Conservation (phyloP, 805 yeast genomes). For the Lachancea nothofagi region DNA sequence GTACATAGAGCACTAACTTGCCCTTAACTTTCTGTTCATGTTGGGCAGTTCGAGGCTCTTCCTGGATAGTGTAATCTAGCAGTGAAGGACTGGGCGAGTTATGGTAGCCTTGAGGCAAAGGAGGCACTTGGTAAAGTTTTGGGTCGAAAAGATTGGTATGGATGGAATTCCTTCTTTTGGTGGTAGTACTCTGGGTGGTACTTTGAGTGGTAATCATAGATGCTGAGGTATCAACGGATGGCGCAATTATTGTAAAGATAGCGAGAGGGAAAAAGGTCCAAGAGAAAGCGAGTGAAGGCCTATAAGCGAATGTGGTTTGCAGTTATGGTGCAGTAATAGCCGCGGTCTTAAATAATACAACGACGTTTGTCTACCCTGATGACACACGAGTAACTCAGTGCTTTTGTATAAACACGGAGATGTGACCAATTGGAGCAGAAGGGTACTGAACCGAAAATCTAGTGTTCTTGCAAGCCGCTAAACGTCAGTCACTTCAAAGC, state of each 20-base stretch:
- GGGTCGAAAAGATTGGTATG: slow-evolving; percentile 22
- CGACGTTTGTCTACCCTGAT: too few relatives aligned
- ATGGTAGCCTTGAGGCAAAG: slow-evolving; percentile 12
- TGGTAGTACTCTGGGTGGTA: slow-evolving; percentile 10
- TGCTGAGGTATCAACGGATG: too few relatives aligned
- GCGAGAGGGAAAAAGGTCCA: slow-evolving; percentile 1
- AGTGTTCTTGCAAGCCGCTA: too few relatives aligned
- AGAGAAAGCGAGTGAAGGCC: neutral
- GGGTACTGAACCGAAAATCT: too few relatives aligned
- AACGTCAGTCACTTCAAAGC: too few relatives aligned
- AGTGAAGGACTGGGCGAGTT: neutral
- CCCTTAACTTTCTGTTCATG: slow-evolving; percentile 2
- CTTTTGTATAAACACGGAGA: too few relatives aligned
- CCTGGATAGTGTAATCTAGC: neutral
- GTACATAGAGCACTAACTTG: slow-evolving; percentile 13
- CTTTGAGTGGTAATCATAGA: slow-evolving; percentile 20
- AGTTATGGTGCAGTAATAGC: too few relatives aligned
- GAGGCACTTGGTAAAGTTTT: slow-evolving; percentile 15
- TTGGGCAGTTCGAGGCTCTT: neutral
- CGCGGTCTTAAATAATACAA: too few relatives aligned
- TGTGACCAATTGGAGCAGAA: too few relatives aligned
- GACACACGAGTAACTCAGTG: too few relatives aligned
- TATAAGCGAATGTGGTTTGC: too few relatives aligned
- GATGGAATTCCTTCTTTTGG: slow-evolving; percentile 12
- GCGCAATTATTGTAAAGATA: too few relatives aligned